Evolutionary conservation across 2,329 filamentous ascomycete species (phyloP).

Genomic region (Xylaria sp.): DNA sequence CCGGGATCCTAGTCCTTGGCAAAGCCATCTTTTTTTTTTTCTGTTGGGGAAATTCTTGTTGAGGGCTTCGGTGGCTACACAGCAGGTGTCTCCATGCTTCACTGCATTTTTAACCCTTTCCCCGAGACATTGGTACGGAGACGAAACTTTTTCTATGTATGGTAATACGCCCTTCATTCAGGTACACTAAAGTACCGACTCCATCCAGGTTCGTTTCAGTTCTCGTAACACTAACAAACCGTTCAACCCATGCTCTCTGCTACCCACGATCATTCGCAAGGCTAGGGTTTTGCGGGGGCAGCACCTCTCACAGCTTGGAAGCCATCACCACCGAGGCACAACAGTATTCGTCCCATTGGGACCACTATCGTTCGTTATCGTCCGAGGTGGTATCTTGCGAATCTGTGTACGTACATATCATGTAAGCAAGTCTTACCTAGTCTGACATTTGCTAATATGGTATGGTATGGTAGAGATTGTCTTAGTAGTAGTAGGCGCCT

Average conservation of each 20-base stretch:
- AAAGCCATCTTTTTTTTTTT: background rate
- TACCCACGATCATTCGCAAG: background rate
- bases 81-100: too few species aligned
- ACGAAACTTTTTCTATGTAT: background rate
- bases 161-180: background rate
- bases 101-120: background rate
- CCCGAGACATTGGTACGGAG: background rate
- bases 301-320: too few species aligned
- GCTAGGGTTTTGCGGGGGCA: background rate
- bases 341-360: too few species aligned
- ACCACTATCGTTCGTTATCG: background rate
- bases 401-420: background rate
- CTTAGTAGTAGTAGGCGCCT: too few species aligned
- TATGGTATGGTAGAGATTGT: too few species aligned
- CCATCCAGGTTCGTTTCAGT: background rate
- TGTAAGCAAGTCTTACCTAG: too few species aligned
- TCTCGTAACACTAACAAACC: background rate
- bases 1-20: background rate
- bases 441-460: too few species aligned
- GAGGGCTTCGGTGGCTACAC: background rate
- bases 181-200: background rate
- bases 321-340: too few species aligned
- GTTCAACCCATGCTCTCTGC: background rate
- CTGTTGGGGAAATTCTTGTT: conserved; percentile 21
- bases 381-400: background rate